Percentiles rank a stretch among this genome's conserved stretches.
These are phyloP conservation scores for Talaromyces rugulosus DNA, from an alignment of 2,329 filamentous ascomycete species.

Conservation along the genomic window DNA sequence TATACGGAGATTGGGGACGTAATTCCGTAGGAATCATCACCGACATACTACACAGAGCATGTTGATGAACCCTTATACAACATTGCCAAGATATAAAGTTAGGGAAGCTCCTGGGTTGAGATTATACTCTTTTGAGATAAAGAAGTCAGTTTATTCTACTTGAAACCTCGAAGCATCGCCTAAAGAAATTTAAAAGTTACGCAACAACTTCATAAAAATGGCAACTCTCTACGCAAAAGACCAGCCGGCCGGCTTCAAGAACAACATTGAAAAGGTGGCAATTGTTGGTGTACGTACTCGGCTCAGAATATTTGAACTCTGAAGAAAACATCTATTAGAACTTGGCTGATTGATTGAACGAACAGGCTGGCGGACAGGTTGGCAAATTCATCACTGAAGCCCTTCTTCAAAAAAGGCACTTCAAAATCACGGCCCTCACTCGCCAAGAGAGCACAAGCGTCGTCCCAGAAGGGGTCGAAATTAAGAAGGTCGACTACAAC, in stretches of 20 bases:
- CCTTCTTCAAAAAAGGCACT: constrained; percentile 4
- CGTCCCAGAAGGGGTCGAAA: constrained; percentile 1
- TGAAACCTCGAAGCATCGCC: background rate
- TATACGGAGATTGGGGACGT: background rate
- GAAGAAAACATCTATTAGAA: background rate
- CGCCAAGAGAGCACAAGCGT: constrained; percentile 2
- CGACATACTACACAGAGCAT: background rate
- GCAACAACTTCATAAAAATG: background rate
- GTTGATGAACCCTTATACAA: too few species aligned
- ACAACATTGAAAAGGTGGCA: background rate
- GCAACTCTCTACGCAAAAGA: background rate
- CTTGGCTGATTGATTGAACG: background rate
- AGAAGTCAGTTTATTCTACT: background rate
- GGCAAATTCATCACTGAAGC: constrained; percentile 22
- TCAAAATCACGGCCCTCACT: constrained; percentile 6
- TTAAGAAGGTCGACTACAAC: constrained; percentile 6
- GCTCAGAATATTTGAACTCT: background rate
- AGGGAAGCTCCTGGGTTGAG: background rate
- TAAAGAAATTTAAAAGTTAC: background rate
- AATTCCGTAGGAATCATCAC: background rate
- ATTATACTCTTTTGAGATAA: background rate
- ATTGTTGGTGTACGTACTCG: constrained; percentile 1
- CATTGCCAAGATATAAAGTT: background rate
- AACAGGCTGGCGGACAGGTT: constrained; percentile 32
- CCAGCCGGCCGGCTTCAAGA: constrained; percentile 1